Evolutionary conservation across 106 monocot genomes (phyloP), one percentile per base, ranked within the genome.

Genomic region (Acanthochlamys bracteata): DNA sequence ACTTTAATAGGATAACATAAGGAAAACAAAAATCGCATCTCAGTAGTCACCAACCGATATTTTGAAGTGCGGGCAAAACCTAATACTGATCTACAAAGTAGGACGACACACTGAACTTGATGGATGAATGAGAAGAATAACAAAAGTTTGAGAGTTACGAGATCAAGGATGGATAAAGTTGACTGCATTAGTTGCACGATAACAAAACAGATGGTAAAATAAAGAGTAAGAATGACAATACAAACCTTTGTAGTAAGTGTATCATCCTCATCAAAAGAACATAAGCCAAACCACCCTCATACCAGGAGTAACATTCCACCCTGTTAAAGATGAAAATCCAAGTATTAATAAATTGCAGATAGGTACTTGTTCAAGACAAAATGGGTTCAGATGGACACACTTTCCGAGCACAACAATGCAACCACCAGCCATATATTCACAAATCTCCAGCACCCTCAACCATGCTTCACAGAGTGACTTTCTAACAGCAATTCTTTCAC

Each of bases 401-500:
- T 98, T 98, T 73, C 96, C 96, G 71, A 98, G 85, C 55, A 98
- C 85, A 22, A 98, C 85, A 0, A 98, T 88, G 70, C 96, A 98
- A 53, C 96, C 96, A 74, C 96, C 96, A 66, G 96, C 92, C 96
- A 98, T 92, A 71, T 98, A 98, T 66, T 98, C 96, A 39, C 91
- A 98, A 55, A 69, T 98, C 96, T 55, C 91, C 96, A 60, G 96
- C 88, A 27, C 96, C 96, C 76, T 98, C 96, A 69, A 98, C 96
- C 25, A 98, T 22, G 96, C 88, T 76, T 91, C 76, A 7, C 76
- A 85, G 51, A 98, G 88, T 49, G 96, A 98, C 45, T 98, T 98
- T 66, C 96, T 82, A n/a, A 98, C 96, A 57, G 96, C 96, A 77
- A 98, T 91, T 39, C 96, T 75, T 62, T 98, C 96, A 13, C 96